Conservation (phyloP, 768 basidiomycete species). For the Lactarius hengduanensis region DNA sequence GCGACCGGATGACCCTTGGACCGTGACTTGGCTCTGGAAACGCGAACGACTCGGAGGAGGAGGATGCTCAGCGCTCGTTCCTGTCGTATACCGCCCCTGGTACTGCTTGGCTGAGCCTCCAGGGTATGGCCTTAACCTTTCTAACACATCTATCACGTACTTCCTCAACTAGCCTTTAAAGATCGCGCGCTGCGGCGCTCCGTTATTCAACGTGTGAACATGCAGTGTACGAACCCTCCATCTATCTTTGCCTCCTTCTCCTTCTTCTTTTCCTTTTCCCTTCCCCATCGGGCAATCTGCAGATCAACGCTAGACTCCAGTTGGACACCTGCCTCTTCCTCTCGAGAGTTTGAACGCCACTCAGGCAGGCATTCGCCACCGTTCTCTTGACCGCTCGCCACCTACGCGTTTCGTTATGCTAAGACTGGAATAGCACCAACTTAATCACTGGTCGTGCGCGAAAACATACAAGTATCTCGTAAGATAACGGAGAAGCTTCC, state of each 20-base stretch:
- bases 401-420: not conserved
- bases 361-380: not conserved
- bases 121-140: not conserved
- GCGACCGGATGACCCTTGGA: not conserved
- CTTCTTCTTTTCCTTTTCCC: too few species aligned
- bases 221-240: not conserved
- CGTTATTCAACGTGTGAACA: conserved; percentile 1
- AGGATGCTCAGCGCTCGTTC: not conserved
- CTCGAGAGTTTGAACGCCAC: not conserved
- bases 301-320: not conserved
- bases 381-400: not conserved
- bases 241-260: not conserved
- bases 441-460: not conserved
- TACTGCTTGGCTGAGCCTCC: not conserved
- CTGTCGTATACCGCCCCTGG: not conserved
- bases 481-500: not conserved
- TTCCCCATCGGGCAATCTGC: not conserved
- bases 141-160: not conserved
- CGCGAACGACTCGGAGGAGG: not conserved
- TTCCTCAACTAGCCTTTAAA: not conserved
- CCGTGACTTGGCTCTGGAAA: not conserved
- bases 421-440: not conserved
- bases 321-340: not conserved
- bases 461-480: not conserved
- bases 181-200: conserved; percentile 3